Base-by-base conservation (phyloP, 73 alveolate species). In the Paramecium caudatum region DNA sequence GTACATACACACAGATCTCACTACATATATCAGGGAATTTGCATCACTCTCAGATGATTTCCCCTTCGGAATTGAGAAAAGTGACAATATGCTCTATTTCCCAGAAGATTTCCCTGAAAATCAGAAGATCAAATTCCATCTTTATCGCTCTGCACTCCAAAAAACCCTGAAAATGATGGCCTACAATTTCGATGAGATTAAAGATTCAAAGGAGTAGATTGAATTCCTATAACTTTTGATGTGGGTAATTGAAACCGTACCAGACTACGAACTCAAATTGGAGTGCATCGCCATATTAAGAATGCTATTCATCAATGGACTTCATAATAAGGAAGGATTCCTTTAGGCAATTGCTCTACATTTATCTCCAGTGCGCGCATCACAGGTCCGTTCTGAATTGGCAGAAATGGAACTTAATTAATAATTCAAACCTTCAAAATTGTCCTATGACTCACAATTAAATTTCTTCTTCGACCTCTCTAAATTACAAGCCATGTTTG, bases 101-200 rank as follows among this genome's bases (percentile, higher is more conserved):
- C 62, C 43, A 15, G 88, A 74, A 3, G 88, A 74, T 10, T 74
- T 74, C 21, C 88, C 88, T 9, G 88, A 74, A 1, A 19, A 74
- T 17, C 21, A 74, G 9, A 74, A 74, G 45, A 21, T 74, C 3
- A 74, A 74, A 21, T 74, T 27, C 10, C 88, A 74, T 74, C 55
- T 74, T 5, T 39, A 74, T 45, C 0, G 88, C 19, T 27, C 43
- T 4, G 68, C 69, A 10, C 21, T 74, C 4, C 12, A 41, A 21
- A 74, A 74, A 41, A 74, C 47, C 7, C 12, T 74, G 7, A 74
- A 43, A 23, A 74, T 74, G 88, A 45, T 74, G 3, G 88, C 88
- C 7, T 74, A 74, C 21, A 74, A 74, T 39, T 74, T 74, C 16
- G 88, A 74, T 74, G 88, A 74, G 10, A 41, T 74, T 3, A 74